Conservation (phyloP, 768 basidiomycete genomes). For the Panellus pusillus region DNA sequence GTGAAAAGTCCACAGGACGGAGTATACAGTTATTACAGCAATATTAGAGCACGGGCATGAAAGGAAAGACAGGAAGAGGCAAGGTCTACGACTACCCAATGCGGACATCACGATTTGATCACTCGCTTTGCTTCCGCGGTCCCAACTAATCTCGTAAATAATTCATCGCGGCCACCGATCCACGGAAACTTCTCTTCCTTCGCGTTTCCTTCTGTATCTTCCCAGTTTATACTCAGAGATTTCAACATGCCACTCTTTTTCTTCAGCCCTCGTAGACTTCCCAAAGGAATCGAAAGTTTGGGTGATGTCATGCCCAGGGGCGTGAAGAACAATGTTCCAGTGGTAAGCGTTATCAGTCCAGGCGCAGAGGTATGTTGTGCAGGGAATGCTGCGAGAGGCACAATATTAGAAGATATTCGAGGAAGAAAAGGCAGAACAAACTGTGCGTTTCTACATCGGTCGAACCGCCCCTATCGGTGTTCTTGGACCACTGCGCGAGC, state of each 20-base stretch:
- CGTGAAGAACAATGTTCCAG: conserved; percentile 52
- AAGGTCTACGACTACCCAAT: not conserved
- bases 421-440: conserved; percentile 23
- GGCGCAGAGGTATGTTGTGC: conserved; percentile 55
- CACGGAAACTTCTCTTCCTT: conserved; percentile 58
- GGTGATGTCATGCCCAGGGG: conserved; percentile 43
- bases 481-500: conserved; percentile 4
- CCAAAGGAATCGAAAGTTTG: conserved; percentile 46
- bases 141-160: conserved; percentile 65
- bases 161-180: conserved; percentile 62
- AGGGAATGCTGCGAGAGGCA: conserved; percentile 49
- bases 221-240: conserved; percentile 52
- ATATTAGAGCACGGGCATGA: conserved; percentile 5
- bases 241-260: conserved; percentile 50
- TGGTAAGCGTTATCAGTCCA: conserved; percentile 60
- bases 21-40: conserved; percentile 10
- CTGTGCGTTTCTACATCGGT: conserved; percentile 31
- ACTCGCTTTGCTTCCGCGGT: conserved; percentile 45
- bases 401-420: not conserved
- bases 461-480: not conserved
- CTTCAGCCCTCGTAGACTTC: conserved; percentile 54
- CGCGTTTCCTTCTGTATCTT: conserved; percentile 32
- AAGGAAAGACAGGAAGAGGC: conserved; percentile 1
- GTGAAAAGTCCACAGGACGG: not conserved
- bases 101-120: conserved; percentile 40